A percentile compares a stretch with the other conserved stretches of the same genome.
Evolutionary conservation across 129 eudicot species (phyloP).

Genomic region (Flaveria sonorensis): DNA sequence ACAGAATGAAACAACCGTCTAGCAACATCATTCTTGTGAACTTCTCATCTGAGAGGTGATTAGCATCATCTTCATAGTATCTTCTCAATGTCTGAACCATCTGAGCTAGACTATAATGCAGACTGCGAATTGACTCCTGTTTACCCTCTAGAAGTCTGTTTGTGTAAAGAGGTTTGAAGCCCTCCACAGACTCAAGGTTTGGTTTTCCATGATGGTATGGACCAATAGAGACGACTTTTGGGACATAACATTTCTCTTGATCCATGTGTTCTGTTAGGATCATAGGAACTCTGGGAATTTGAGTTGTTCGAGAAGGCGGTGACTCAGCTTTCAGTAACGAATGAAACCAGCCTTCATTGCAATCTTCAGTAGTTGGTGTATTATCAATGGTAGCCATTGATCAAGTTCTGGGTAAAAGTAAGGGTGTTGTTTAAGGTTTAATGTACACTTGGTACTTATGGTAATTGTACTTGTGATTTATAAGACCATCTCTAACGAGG

Average conservation of each 20-base stretch:
- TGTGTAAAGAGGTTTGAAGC: slow-evolving; percentile 29
- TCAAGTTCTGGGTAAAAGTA: background rate
- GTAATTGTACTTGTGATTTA: background rate
- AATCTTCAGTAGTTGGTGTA: background rate
- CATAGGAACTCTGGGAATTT: slow-evolving; percentile 30
- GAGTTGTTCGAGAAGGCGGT: slow-evolving; percentile 2
- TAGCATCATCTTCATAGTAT: slow-evolving; percentile 19
- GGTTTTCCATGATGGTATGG: slow-evolving; percentile 40
- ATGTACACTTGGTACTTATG: background rate
- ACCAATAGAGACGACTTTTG: slow-evolving; percentile 43
- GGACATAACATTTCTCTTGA: slow-evolving; percentile 33
- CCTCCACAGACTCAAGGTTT: slow-evolving; percentile 22
- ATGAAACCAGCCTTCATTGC: slow-evolving; percentile 19
- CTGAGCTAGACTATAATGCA: slow-evolving; percentile 21
- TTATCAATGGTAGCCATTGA: slow-evolving; percentile 2
- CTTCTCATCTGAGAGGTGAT: slow-evolving; percentile 10
- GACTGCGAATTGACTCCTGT: background rate
- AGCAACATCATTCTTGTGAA: slow-evolving; percentile 43
- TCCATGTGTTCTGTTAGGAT: slow-evolving; percentile 22
- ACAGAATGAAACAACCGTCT: slow-evolving; percentile 42
- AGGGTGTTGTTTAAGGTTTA: background rate
- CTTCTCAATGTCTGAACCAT: slow-evolving; percentile 16
- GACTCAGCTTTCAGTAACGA: slow-evolving; percentile 14
- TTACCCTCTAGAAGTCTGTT: background rate
- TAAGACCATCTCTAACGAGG: background rate